These are phyloP conservation scores for Saxophila tyrrhenica DNA, from an alignment of 495 filamentous ascomycete genomes.

Conservation along the genomic window DNA sequence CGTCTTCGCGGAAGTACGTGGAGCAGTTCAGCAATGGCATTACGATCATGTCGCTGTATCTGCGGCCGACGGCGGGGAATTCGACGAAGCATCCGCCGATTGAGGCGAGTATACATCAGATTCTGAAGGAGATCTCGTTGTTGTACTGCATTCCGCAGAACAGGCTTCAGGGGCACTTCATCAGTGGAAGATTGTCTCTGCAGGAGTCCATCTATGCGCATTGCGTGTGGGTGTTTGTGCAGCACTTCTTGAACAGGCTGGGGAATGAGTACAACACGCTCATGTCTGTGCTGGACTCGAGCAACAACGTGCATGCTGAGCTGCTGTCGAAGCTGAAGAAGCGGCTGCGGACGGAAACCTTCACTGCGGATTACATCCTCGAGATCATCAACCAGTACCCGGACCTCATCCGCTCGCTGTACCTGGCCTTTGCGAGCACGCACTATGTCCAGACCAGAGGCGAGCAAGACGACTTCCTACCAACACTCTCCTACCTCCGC, in stretches of 20 bases:
- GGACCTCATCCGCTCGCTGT: constrained; percentile 73
- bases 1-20: constrained; percentile 91
- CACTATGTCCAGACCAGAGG: constrained; percentile 76
- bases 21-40: constrained; percentile 99
- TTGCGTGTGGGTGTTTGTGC: constrained; percentile 92
- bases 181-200: constrained; percentile 74
- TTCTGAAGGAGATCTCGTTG: constrained; percentile 95
- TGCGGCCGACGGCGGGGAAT: constrained; percentile 52
- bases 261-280: constrained; percentile 77
- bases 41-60: constrained; percentile 88
- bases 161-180: constrained; percentile 82
- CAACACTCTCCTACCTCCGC: constrained; percentile 67
- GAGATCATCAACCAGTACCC: constrained; percentile 94
- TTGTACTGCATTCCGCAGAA: constrained; percentile 97
- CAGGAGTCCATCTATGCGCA: constrained; percentile 97
- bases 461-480: constrained; percentile 68
- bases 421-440: constrained; percentile 80
- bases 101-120: constrained; percentile 92
- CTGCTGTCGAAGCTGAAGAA: constrained; percentile 93
- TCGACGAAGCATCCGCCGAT: constrained; percentile 59
- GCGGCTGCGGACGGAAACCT: constrained; percentile 87
- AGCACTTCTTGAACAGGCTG: constrained; percentile 92
- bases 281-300: constrained; percentile 64
- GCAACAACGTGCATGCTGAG: constrained; percentile 75
- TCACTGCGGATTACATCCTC: constrained; percentile 92